Conservation (phyloP, 495 filamentous ascomycete genomes). For the Tuber brumale region DNA sequence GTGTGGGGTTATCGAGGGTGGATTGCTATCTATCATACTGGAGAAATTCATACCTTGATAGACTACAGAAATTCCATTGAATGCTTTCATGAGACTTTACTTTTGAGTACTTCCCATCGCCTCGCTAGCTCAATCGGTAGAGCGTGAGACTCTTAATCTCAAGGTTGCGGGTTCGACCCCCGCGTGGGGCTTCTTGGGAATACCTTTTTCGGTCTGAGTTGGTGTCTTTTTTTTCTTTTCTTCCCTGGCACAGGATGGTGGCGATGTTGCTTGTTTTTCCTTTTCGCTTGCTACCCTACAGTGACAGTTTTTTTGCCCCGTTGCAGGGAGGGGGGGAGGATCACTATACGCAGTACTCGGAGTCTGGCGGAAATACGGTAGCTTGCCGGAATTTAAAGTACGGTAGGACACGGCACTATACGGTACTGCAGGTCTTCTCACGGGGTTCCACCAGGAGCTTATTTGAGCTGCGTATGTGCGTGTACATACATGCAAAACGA, state of each 20-base stretch:
- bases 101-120: not conserved
- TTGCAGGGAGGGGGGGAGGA: not conserved
- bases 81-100: too few relatives aligned
- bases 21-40: too few relatives aligned
- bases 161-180: conserved; percentile 57
- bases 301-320: not conserved
- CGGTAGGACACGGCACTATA: not conserved
- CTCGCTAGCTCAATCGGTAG: conserved; percentile 34
- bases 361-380: not conserved
- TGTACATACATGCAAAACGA: not conserved
- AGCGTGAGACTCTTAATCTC: conserved; percentile 45
- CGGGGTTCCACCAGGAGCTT: not conserved
- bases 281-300: not conserved
- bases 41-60: too few relatives aligned
- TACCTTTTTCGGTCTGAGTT: not conserved
- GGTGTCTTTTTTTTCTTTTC: not conserved
- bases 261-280: not conserved
- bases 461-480: not conserved
- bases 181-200: conserved; percentile 48
- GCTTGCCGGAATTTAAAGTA: not conserved
- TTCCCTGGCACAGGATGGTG: not conserved
- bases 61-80: too few relatives aligned
- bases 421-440: not conserved
- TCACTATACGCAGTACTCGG: not conserved
- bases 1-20: too few relatives aligned